Evolutionary conservation across 805 yeast genomes (phyloP).

Genomic region (Zygosaccharomyces lentus): DNA sequence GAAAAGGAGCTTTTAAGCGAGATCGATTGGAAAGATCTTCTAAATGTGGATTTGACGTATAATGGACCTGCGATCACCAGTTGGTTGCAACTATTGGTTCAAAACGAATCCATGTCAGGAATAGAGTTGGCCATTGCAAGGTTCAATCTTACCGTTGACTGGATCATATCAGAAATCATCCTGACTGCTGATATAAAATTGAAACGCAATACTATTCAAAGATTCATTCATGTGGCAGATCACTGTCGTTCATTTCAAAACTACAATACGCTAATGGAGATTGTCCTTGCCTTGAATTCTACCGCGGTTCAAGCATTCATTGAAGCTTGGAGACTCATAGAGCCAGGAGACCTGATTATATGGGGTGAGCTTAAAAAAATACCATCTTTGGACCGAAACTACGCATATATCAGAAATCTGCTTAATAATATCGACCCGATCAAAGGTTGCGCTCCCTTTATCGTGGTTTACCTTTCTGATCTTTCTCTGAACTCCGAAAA

Average conservation of each 20-base stretch:
- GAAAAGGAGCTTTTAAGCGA: slow-evolving; percentile 81
- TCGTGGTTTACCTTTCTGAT: slow-evolving; percentile 82
- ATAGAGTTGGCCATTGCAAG: slow-evolving; percentile 77
- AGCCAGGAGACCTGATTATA: slow-evolving; percentile 65
- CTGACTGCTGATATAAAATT: slow-evolving; percentile 58
- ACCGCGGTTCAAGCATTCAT: slow-evolving; percentile 53
- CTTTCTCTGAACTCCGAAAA: slow-evolving; percentile 59
- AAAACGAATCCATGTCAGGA: slow-evolving; percentile 58
- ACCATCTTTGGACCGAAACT: slow-evolving; percentile 72
- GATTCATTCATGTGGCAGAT: slow-evolving; percentile 82
- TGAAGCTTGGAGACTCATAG: slow-evolving; percentile 69
- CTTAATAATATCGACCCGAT: slow-evolving; percentile 52
- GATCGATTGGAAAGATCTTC: slow-evolving; percentile 86
- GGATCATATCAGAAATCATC: slow-evolving; percentile 86
- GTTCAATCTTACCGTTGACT: slow-evolving; percentile 82
- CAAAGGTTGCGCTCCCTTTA: slow-evolving; percentile 83
- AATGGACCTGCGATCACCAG: slow-evolving; percentile 65
- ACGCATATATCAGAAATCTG: slow-evolving; percentile 52
- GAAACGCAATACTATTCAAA: slow-evolving; percentile 66
- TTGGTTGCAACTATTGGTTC: slow-evolving; percentile 74
- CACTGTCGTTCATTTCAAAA: slow-evolving; percentile 71
- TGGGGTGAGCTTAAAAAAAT: slow-evolving; percentile 66
- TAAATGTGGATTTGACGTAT: slow-evolving; percentile 70
- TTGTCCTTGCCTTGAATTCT: slow-evolving; percentile 74
- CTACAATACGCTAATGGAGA: slow-evolving; percentile 82